phyloP scores from a whole-genome alignment of 371 early-diverging fungal genomes.

The Zychaea mexicana region DNA sequence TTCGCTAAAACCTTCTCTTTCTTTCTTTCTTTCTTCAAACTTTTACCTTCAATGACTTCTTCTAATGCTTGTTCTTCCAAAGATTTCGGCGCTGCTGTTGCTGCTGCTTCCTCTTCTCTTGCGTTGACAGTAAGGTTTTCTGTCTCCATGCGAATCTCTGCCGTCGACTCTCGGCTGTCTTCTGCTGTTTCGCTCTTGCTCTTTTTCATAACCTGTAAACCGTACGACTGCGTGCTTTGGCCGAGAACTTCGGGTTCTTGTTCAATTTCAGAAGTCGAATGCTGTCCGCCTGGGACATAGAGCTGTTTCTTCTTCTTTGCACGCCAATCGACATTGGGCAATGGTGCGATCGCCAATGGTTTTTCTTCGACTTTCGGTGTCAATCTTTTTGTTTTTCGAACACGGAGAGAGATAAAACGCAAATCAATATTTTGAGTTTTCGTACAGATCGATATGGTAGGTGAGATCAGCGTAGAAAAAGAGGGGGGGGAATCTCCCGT shows the following conservation, averaged over 20 bases:
- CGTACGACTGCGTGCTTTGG: constrained; percentile 16
- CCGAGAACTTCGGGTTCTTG: constrained; percentile 18
- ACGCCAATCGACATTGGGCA: constrained; percentile 55
- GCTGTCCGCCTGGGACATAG: constrained; percentile 36
- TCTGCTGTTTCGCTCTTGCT: background rate
- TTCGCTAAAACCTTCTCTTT: background rate
- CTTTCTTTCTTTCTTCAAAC: background rate
- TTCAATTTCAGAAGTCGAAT: constrained; percentile 15
- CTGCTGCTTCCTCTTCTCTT: constrained; percentile 20
- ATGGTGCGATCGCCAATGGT: constrained; percentile 50
- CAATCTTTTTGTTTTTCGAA: constrained; percentile 28
- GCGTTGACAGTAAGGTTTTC: constrained; percentile 6
- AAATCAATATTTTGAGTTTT: background rate
- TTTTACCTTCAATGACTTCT: constrained; percentile 53
- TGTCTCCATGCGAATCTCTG: constrained; percentile 9
- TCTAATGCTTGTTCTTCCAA: constrained; percentile 61
- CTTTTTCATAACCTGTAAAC: constrained; percentile 21
- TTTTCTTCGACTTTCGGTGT: constrained; percentile 38
- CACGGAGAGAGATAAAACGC: background rate
- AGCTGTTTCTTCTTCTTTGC: constrained; percentile 45
- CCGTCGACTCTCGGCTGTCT: constrained; percentile 6
- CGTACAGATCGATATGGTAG: background rate
- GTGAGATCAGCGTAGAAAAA: too few species aligned
- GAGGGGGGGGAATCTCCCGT: too few species aligned
- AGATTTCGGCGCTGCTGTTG: too few species aligned